phyloP scores from a whole-genome alignment of 176 grass and related monocot species.

The Oryza australiensis region DNA sequence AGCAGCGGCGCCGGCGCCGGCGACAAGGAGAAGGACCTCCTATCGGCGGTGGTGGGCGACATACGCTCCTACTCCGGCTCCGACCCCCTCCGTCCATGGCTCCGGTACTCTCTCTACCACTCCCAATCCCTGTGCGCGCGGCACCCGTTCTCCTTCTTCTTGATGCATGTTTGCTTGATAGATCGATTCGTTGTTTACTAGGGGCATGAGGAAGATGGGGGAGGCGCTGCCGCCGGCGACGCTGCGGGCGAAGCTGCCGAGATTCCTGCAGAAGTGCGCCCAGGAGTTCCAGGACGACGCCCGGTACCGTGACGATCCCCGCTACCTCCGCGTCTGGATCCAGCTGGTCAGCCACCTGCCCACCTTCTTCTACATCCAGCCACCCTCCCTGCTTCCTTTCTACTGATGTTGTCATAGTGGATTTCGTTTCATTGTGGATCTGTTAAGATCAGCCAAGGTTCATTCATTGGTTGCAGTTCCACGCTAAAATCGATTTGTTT shows the following conservation, averaged over 20 bases:
- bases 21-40: constrained; percentile 51
- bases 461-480: neutral
- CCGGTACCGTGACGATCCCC: constrained; percentile 64
- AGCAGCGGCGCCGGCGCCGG: neutral
- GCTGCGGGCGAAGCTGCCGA: constrained; percentile 73
- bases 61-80: constrained; percentile 67
- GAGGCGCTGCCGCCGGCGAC: constrained; percentile 44
- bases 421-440: constrained; percentile 4
- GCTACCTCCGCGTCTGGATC: constrained; percentile 85
- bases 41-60: constrained; percentile 61
- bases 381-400: neutral
- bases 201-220: constrained; percentile 67
- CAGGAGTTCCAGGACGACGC: constrained; percentile 70
- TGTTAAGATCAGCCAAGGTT: neutral
- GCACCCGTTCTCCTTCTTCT: neutral
- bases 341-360: constrained; percentile 51
- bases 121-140: neutral
- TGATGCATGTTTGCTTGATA: neutral
- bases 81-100: constrained; percentile 85
- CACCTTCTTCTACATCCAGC: neutral
- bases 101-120: constrained; percentile 39
- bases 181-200: neutral
- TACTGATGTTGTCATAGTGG: neutral
- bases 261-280: constrained; percentile 96
- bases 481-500: neutral